Conservation (phyloP, 441 rosid genomes). For the Erysimum cheiri region DNA sequence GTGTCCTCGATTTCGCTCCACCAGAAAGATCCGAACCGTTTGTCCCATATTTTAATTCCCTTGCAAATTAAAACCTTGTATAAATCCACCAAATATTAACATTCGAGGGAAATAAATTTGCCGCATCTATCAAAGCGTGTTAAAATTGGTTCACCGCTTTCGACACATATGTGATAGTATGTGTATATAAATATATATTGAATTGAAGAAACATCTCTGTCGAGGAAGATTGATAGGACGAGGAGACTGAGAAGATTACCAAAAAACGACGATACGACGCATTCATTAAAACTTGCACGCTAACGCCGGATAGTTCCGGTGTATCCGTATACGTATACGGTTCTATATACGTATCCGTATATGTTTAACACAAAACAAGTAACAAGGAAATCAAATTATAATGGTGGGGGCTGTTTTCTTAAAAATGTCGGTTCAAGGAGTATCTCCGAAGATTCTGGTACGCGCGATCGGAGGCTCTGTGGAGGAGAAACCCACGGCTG, state of each 20-base stretch:
- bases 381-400: too few relatives aligned
- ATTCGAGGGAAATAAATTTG: neutral
- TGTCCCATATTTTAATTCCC: neutral
- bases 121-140: constrained; percentile 18
- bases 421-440: constrained; percentile 47
- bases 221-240: constrained; percentile 36
- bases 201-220: constrained; percentile 23
- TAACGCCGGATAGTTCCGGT: constrained; percentile 21
- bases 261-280: constrained; percentile 14
- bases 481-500: constrained; percentile 45
- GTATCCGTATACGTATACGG: constrained; percentile 30
- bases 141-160: constrained; percentile 37
- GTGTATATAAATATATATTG: neutral
- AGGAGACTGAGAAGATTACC: constrained; percentile 26
- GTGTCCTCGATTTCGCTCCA: constrained; percentile 28
- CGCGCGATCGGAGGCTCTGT: constrained; percentile 60
- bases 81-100: neutral
- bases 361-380: too few relatives aligned
- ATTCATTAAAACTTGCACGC: constrained; percentile 43
- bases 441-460: constrained; percentile 42
- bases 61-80: constrained; percentile 3
- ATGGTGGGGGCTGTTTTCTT: constrained; percentile 60
- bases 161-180: neutral
- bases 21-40: constrained; percentile 8
- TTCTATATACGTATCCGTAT: too few relatives aligned